Conservation (phyloP, 257 asterid genomes). For the Forsythia viridissima region DNA sequence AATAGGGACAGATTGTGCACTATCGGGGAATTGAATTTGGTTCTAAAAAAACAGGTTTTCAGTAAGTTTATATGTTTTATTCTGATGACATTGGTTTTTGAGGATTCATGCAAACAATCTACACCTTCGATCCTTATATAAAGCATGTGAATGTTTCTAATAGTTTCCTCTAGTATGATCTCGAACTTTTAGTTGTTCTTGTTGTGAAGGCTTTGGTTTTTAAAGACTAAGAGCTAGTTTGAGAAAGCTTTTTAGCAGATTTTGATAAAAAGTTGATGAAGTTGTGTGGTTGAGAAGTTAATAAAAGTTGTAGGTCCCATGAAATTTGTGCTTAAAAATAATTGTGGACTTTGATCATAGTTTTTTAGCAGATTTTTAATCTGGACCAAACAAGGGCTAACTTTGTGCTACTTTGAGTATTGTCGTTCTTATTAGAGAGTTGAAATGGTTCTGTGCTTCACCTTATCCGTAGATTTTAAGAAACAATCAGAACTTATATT, state of each 20-base stretch:
- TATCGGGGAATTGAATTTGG: not conserved
- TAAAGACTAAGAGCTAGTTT: not conserved
- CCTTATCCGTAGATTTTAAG: not conserved
- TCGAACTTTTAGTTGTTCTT: not conserved
- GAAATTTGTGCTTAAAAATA: too few species aligned
- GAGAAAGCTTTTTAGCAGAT: too few species aligned
- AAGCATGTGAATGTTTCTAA: too few species aligned
- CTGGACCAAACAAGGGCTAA: too few species aligned
- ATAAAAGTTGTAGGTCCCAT: too few species aligned
- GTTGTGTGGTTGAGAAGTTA: too few species aligned
- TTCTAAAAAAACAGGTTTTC: not conserved
- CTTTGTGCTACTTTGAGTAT: not conserved
- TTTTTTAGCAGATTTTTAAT: too few species aligned
- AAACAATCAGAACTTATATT: not conserved
- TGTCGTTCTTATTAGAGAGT: not conserved
- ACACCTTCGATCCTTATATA: not conserved
- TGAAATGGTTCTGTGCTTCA: conserved; percentile 10
- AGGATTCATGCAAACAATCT: not conserved
- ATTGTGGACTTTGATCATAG: too few species aligned
- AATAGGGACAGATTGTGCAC: not conserved
- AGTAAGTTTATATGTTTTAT: not conserved
- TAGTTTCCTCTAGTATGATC: not conserved
- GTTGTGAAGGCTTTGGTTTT: conserved; percentile 11
- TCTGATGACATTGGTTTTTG: not conserved
- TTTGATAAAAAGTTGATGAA: too few species aligned